phyloP scores from a whole-genome alignment of 2,329 filamentous ascomycete genomes.

The Calonectria pteridis region DNA sequence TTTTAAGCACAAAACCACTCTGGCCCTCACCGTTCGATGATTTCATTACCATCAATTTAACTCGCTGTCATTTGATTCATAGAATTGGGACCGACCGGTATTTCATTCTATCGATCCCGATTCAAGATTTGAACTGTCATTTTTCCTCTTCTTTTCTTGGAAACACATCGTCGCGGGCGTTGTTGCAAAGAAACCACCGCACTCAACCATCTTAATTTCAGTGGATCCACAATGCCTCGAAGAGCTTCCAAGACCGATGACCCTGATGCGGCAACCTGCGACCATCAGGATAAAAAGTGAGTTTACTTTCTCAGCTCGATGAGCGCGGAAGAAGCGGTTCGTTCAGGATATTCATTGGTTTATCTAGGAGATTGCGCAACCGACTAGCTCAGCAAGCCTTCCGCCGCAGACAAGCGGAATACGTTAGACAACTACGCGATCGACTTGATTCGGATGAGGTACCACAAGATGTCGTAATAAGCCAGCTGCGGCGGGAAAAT shows the following conservation, averaged over 20 bases:
- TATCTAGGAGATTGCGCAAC: constrained; percentile 5
- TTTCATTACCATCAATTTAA: constrained; percentile 7
- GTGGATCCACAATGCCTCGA: neutral
- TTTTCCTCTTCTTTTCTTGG: neutral
- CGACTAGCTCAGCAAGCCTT: neutral
- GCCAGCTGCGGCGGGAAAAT: neutral
- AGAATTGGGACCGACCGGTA: neutral
- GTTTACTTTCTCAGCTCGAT: no score
- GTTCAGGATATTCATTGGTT: neutral
- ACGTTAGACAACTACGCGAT: neutral
- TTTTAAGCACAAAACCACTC: neutral
- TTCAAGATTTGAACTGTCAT: neutral
- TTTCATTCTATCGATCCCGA: neutral
- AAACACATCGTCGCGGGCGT: no score
- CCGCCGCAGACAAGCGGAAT: constrained; percentile 7
- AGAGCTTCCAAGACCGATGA: neutral
- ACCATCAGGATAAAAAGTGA: constrained; percentile 1
- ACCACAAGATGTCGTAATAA: neutral
- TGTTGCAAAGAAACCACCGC: no score
- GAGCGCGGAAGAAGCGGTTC: no score
- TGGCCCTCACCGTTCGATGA: neutral
- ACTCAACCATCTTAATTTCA: neutral
- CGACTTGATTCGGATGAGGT: neutral
- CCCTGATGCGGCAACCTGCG: neutral
- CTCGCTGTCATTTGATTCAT: neutral